Conservation (phyloP, 106 monocot species). For the Apostasia ramifera region DNA sequence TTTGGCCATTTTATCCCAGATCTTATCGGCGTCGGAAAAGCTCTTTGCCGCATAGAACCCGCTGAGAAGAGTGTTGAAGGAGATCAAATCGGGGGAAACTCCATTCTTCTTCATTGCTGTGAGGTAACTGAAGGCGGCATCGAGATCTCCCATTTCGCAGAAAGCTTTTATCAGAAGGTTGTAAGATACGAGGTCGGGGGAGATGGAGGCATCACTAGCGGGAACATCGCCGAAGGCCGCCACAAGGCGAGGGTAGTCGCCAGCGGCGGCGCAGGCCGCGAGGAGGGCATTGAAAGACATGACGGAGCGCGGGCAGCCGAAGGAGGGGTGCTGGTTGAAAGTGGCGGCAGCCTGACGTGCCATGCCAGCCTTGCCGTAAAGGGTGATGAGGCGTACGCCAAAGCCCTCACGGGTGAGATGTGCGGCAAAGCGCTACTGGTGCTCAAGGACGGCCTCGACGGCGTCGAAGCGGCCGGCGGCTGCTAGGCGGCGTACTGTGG, state of each 20-base stretch:
- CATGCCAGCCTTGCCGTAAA: conserved; percentile 50
- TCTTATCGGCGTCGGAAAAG: conserved; percentile 33
- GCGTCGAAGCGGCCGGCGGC: conserved; percentile 25
- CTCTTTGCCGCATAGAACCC: conserved; percentile 22
- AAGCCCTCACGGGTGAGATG: conserved; percentile 45
- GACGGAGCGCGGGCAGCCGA: conserved; percentile 21
- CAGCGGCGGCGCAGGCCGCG: conserved; percentile 16
- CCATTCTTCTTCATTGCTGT: conserved; percentile 34
- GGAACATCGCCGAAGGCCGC: conserved; percentile 21
- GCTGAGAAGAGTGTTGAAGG: conserved; percentile 50
- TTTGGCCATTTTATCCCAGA: conserved; percentile 45
- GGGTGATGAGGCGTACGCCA: conserved; percentile 44
- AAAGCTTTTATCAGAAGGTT: conserved; percentile 35
- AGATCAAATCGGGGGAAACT: conserved; percentile 21
- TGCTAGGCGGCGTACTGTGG: conserved; percentile 43
- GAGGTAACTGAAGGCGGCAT: conserved; percentile 29
- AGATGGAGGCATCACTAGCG: conserved; percentile 16
- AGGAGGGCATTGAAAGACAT: conserved; percentile 59
- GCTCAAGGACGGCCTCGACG: conserved; percentile 39
- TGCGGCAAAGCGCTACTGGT: conserved; percentile 21
- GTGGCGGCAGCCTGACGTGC: conserved; percentile 17
- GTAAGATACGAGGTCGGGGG: conserved; percentile 37
- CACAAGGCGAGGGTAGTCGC: conserved; percentile 15
- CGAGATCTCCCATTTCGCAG: conserved; percentile 39
- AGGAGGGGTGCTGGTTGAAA: conserved; percentile 32